These are phyloP conservation scores for Fusarium nanum DNA, from an alignment of 2,329 filamentous ascomycete genomes.

Conservation along the genomic window DNA sequence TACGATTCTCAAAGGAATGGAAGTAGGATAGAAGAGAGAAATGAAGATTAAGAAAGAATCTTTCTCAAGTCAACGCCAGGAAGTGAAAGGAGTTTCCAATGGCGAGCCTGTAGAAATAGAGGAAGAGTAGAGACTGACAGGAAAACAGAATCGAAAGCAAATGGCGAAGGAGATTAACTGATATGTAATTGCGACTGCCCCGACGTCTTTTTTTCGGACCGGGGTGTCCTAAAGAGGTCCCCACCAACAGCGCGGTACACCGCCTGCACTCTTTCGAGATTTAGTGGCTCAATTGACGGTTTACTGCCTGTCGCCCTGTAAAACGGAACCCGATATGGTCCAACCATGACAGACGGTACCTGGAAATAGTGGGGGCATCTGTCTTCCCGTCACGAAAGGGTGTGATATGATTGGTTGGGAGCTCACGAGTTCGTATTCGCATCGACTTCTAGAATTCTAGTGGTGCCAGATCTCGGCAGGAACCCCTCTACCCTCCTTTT, in stretches of 20 bases:
- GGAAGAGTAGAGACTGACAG: slow-evolving; percentile 24
- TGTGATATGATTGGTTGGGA: slow-evolving; percentile 28
- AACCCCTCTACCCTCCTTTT: slow-evolving; percentile 32
- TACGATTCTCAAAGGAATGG: slow-evolving; percentile 1
- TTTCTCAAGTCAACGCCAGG: slow-evolving; percentile 20
- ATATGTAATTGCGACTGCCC: slow-evolving; percentile 48
- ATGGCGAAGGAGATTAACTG: slow-evolving; percentile 49
- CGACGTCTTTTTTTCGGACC: slow-evolving; percentile 43
- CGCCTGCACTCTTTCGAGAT: slow-evolving; percentile 31
- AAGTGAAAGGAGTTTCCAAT: slow-evolving; percentile 24
- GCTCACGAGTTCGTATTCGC: slow-evolving; percentile 40
- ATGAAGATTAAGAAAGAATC: background rate
- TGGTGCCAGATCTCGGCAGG: slow-evolving; percentile 32
- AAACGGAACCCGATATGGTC: slow-evolving; percentile 18
- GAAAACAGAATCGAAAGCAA: slow-evolving; percentile 30
- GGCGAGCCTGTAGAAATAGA: slow-evolving; percentile 31
- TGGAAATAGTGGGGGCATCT: slow-evolving; percentile 20
- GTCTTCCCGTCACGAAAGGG: background rate
- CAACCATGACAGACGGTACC: slow-evolving; percentile 25
- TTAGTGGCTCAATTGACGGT: slow-evolving; percentile 19
- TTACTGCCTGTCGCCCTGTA: slow-evolving; percentile 15
- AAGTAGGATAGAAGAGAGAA: background rate
- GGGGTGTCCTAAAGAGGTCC: slow-evolving; percentile 28
- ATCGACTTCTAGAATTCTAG: slow-evolving; percentile 22
- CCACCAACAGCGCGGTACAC: slow-evolving; percentile 33